Base-by-base conservation (phyloP, 2,329 filamentous ascomycete genomes). In the Cytospora paraplurivora region DNA sequence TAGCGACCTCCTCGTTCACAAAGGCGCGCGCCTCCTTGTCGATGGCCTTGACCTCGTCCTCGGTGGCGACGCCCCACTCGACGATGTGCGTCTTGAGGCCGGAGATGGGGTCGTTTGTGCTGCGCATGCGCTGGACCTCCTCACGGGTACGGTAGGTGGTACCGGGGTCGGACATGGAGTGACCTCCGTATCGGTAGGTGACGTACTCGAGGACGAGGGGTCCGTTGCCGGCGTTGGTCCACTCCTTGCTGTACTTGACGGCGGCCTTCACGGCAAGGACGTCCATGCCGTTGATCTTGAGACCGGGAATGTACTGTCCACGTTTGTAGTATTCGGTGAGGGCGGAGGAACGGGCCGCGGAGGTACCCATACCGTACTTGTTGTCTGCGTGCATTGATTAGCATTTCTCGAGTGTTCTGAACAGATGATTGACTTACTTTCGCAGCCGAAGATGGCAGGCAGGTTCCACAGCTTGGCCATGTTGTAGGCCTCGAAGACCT, bases 281-380 rank as follows among this genome's bases (percentile, higher is more conserved):
- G 77, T 99, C 95, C 95, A 99, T 99, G 75, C 92, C 95, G 82
- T 99, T 99, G 79, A 99, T 92, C 87, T 99, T 99, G 73, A 99
- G 88, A 82, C 95, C 95, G 64, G 95, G 94, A 71, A 99, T 99
- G 85, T 98, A 99, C 83, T 99, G 95, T 70, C 95, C 95, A 81
- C 95, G 94, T 89, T 98, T 98, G 88, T 99, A 98, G 89, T 99
- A 99, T 79, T 99, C 95, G 78, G 95, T 98, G 76, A 97, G 82
- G 72, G 95, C 95, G 66, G 95, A 94, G 67, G 95, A 93, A 74
- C 95, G 93, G 80, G 90, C 89, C 71, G 95, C 94, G 67, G 95
- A 91, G 68, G 95, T 99, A 81, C 95, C 95, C 95, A 99, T 99
- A 79, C 95, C 95, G 78, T 99, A 99, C 82, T 99, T 99, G 90